Conservation (phyloP, 75 land plant genomes). For the Sequoia sempervirens region DNA sequence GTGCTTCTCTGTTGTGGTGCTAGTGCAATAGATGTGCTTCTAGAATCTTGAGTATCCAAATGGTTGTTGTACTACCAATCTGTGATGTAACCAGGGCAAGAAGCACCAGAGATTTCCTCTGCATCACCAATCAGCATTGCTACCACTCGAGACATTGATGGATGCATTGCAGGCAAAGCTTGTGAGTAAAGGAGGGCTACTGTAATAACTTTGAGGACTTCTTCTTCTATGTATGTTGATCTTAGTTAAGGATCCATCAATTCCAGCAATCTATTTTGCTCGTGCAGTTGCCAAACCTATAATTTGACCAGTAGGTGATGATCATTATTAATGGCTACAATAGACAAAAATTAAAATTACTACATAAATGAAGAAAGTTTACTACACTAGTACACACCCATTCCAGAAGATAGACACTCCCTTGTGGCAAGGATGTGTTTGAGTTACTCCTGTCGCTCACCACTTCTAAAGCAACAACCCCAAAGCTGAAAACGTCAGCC, state of each 20-base stretch:
- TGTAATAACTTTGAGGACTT: slow-evolving; percentile 31
- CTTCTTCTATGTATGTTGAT: slow-evolving; percentile 15
- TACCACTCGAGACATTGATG: slow-evolving; percentile 57
- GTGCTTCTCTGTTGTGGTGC: slow-evolving; percentile 14
- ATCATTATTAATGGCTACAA: background rate
- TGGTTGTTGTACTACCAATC: slow-evolving; percentile 32
- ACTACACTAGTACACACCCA: slow-evolving; percentile 34
- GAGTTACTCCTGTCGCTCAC: slow-evolving; percentile 48
- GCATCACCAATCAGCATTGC: slow-evolving; percentile 49
- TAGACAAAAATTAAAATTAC: background rate
- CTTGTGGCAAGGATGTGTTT: slow-evolving; percentile 27
- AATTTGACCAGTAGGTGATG: background rate
- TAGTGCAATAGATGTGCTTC: slow-evolving; percentile 7
- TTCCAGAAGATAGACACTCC: slow-evolving; percentile 53
- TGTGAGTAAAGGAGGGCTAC: slow-evolving; percentile 57
- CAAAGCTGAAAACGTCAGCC: slow-evolving; percentile 68
- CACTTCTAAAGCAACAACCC: slow-evolving; percentile 52
- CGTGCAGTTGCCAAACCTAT: slow-evolving; percentile 57
- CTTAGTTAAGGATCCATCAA: slow-evolving; percentile 34
- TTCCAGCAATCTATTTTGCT: slow-evolving; percentile 26
- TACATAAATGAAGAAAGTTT: background rate
- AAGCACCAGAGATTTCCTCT: slow-evolving; percentile 20
- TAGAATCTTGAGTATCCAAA: slow-evolving; percentile 10
- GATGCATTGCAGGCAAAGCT: slow-evolving; percentile 39
- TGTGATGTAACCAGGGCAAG: slow-evolving; percentile 44